Evolutionary conservation across 345 rosid species (phyloP).

Genomic region (Citrus cavaleriei): DNA sequence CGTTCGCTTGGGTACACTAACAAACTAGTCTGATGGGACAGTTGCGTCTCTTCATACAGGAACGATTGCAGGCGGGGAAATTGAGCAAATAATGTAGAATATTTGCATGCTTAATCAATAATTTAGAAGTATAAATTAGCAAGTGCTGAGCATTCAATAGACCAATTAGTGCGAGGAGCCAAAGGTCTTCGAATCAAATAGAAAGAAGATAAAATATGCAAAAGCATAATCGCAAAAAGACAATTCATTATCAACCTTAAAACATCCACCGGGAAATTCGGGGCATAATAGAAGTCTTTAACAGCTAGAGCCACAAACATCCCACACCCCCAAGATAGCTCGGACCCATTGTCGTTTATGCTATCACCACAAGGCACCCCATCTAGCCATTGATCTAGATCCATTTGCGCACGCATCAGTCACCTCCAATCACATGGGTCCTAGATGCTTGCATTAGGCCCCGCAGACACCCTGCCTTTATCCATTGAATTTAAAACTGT

Average conservation of each 20-base stretch:
- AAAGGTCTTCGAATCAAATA: not conserved
- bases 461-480: not conserved
- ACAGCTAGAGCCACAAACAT: conserved; percentile 17
- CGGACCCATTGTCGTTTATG: conserved; percentile 10
- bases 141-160: not conserved
- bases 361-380: not conserved
- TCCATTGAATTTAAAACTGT: not conserved
- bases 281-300: not conserved
- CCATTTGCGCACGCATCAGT: not conserved
- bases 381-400: conserved; percentile 1
- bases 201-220: not conserved
- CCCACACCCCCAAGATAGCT: conserved; percentile 18
- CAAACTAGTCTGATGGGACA: not conserved
- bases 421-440: not conserved
- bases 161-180: not conserved
- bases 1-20: not conserved
- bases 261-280: conserved; percentile 16
- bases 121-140: not conserved
- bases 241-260: conserved; percentile 9
- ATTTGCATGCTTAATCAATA: not conserved
- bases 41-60: not conserved
- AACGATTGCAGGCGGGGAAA: too few species aligned
- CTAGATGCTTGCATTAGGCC: not conserved
- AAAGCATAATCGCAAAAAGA: not conserved
- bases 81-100: too few species aligned